Conservation (phyloP, 768 basidiomycete species). For the Leccinum fibrillosum region DNA sequence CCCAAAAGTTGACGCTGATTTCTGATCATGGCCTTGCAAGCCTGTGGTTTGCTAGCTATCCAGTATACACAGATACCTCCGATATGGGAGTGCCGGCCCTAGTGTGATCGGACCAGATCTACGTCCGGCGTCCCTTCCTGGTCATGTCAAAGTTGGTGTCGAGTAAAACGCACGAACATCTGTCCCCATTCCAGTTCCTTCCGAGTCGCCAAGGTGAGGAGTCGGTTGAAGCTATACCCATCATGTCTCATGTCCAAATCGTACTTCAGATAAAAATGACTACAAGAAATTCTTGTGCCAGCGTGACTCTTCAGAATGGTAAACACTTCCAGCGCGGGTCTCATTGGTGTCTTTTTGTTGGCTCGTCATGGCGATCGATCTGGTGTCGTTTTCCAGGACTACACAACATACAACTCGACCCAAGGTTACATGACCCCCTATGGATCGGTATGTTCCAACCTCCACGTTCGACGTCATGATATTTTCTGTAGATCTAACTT, state of each 20-base stretch:
- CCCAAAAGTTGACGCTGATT: background rate
- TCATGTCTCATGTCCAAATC: background rate
- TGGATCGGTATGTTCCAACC: conserved; percentile 51
- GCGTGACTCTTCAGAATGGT: conserved; percentile 18
- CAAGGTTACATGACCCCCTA: conserved; percentile 69
- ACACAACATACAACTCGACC: conserved; percentile 60
- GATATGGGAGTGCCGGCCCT: too few species aligned
- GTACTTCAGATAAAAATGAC: background rate
- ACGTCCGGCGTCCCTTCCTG: too few species aligned
- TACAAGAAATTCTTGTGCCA: too few species aligned
- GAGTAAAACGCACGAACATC: background rate
- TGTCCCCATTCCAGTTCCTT: background rate
- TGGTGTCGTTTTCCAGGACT: conserved; percentile 62
- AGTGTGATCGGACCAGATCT: too few species aligned
- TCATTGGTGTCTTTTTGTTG: conserved; percentile 72
- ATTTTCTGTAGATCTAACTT: background rate
- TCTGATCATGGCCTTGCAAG: too few species aligned
- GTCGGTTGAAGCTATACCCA: background rate
- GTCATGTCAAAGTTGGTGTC: too few species aligned
- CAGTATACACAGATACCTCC: too few species aligned
- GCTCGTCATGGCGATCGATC: conserved; percentile 75
- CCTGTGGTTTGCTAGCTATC: too few species aligned
- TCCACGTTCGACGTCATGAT: background rate
- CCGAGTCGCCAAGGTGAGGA: background rate
- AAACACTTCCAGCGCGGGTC: conserved; percentile 23